phyloP scores from a whole-genome alignment of 73 alveolate species.

The Paramecium tetraurelia region DNA sequence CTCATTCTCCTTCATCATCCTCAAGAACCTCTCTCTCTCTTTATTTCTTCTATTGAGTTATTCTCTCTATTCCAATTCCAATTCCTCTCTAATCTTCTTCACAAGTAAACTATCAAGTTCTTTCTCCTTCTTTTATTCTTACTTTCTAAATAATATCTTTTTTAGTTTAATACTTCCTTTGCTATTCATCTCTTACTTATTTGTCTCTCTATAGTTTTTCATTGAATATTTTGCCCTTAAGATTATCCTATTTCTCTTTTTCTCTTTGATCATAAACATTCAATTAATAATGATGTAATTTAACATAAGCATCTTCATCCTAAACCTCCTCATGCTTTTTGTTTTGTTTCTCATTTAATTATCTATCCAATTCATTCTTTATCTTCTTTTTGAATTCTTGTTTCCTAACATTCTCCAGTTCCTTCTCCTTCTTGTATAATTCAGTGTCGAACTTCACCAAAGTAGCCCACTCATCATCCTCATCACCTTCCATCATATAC shows the following conservation, averaged over 20 bases:
- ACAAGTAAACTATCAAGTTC: conserved; percentile 55
- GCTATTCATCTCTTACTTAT: conserved; percentile 42
- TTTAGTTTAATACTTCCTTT: background rate
- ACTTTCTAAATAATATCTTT: background rate
- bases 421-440: conserved; percentile 57
- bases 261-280: conserved; percentile 60
- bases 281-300: conserved; percentile 41
- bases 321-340: conserved; percentile 19
- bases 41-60: conserved; percentile 50
- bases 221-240: conserved; percentile 26
- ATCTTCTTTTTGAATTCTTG: conserved; percentile 60
- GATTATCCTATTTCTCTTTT: conserved; percentile 45
- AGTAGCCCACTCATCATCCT: conserved; percentile 67
- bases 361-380: conserved; percentile 55
- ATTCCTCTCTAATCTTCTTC: conserved; percentile 57
- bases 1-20: conserved; percentile 66
- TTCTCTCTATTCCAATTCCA: conserved; percentile 56
- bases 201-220: conserved; percentile 59
- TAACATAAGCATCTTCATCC: conserved; percentile 65
- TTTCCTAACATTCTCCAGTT: conserved; percentile 53
- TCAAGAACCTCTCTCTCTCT: conserved; percentile 55
- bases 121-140: conserved; percentile 53
- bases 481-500: conserved; percentile 63
- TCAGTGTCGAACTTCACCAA: conserved; percentile 62
- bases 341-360: conserved; percentile 35